These are phyloP conservation scores for Mesembryanthemum crystallinum DNA, from an alignment of 148 eudicot genomes.

Conservation along the genomic window DNA sequence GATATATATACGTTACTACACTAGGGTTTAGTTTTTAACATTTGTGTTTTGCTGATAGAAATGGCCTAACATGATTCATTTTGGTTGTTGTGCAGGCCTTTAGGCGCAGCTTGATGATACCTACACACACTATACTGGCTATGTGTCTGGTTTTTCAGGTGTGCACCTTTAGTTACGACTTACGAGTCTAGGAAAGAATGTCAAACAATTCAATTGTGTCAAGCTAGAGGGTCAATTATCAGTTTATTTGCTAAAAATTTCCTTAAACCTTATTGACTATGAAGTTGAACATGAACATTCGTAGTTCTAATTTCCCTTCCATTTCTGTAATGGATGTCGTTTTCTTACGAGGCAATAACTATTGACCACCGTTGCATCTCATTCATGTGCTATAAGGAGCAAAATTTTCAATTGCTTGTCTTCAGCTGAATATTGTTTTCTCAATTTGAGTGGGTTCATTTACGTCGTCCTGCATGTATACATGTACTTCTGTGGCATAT, in stretches of 20 bases:
- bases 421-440: neutral
- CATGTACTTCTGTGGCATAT: neutral
- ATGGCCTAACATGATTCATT: conserved; percentile 5
- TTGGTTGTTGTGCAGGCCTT: conserved; percentile 57
- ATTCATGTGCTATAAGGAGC: neutral
- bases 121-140: conserved; percentile 71
- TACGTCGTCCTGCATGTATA: neutral
- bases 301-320: neutral
- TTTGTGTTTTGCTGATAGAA: neutral
- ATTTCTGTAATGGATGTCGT: neutral
- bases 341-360: neutral
- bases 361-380: neutral
- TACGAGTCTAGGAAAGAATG: neutral
- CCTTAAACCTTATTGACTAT: neutral
- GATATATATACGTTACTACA: neutral
- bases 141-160: conserved; percentile 81
- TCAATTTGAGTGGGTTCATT: conserved; percentile 6
- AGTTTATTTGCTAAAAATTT: neutral
- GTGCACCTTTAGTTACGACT: neutral
- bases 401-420: neutral
- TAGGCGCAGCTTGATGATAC: conserved; percentile 83
- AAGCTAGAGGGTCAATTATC: neutral
- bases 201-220: neutral
- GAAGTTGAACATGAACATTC: neutral
- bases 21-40: conserved; percentile 1